Conservation (phyloP, 257 asterid species). For the Osmanthus fragrans region DNA sequence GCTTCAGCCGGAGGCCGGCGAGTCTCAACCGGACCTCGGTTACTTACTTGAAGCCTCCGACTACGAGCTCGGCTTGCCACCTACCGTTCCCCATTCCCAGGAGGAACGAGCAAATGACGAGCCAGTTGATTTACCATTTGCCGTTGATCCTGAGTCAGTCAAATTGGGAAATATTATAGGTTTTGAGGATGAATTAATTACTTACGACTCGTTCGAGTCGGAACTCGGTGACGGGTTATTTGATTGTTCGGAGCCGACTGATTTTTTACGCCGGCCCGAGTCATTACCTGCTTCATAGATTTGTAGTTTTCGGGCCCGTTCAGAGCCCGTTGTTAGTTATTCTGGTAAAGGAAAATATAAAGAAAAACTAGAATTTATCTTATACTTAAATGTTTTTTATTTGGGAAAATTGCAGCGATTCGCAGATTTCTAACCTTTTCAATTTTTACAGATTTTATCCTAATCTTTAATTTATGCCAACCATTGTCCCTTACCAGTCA, state of each 20-base stretch:
- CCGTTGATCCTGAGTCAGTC: not conserved
- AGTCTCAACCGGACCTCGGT: slow-evolving; percentile 40
- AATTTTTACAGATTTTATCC: too few relatives aligned
- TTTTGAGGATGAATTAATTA: slow-evolving; percentile 29
- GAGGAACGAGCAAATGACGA: not conserved
- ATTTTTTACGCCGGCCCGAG: slow-evolving; percentile 36
- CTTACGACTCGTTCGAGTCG: slow-evolving; percentile 32
- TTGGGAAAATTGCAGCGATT: too few relatives aligned
- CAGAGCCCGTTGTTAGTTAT: not conserved
- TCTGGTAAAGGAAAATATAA: not conserved
- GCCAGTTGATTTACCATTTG: not conserved
- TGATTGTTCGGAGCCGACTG: slow-evolving; percentile 32
- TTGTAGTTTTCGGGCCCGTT: not conserved
- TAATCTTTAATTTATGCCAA: too few relatives aligned
- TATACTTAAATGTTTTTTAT: too few relatives aligned
- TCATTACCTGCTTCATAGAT: slow-evolving; percentile 36
- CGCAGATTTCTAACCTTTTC: too few relatives aligned
- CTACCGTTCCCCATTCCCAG: slow-evolving; percentile 11
- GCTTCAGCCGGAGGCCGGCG: slow-evolving; percentile 25
- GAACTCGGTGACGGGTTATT: slow-evolving; percentile 34
- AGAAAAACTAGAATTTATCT: too few relatives aligned
- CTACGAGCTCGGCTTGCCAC: slow-evolving; percentile 55
- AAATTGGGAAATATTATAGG: slow-evolving; percentile 17
- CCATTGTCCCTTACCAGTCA: too few relatives aligned
- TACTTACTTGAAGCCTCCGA: slow-evolving; percentile 51